A percentile compares a stretch with the other conserved stretches of the same genome.
These are phyloP conservation scores for Candolleomyces efflorescens DNA, from an alignment of 768 basidiomycete species.

Conservation along the genomic window DNA sequence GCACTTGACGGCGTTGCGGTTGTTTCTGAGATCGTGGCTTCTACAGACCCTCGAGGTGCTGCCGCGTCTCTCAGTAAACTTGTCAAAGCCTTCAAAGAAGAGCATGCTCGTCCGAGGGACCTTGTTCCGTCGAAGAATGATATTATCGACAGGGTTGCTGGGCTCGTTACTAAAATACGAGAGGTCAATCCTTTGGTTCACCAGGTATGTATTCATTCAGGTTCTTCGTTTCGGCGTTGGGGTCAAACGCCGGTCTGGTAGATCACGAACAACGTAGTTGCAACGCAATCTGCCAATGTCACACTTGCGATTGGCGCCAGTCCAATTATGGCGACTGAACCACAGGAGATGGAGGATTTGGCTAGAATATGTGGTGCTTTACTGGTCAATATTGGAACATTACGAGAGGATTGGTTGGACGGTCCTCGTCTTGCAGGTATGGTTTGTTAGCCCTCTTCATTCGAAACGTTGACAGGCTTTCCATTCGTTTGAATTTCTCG, in stretches of 20 bases:
- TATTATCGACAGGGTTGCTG: constrained; percentile 40
- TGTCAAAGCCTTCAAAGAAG: constrained; percentile 40
- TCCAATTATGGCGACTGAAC: constrained; percentile 90
- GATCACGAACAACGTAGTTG: constrained; percentile 90
- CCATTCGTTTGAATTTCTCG: not conserved
- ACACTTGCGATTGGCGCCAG: constrained; percentile 86
- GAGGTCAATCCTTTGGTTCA: constrained; percentile 69
- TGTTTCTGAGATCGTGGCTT: constrained; percentile 81
- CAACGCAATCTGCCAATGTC: constrained; percentile 86
- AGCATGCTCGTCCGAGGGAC: constrained; percentile 1
- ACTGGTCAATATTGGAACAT: constrained; percentile 85
- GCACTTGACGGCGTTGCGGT: constrained; percentile 81
- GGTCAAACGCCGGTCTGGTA: constrained; percentile 25
- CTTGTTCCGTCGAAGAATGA: constrained; percentile 21
- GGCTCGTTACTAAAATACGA: constrained; percentile 50
- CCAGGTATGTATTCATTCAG: constrained; percentile 42
- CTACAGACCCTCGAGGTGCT: constrained; percentile 47
- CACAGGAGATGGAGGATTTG: constrained; percentile 80
- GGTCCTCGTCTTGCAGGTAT: constrained; percentile 75
- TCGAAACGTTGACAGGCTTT: no score
- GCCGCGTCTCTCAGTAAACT: constrained; percentile 41
- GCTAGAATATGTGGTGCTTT: constrained; percentile 60
- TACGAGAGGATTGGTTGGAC: constrained; percentile 50
- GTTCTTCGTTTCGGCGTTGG: not conserved
- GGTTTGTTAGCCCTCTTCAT: not conserved